These are phyloP conservation scores for Rhodotorula sp. DNA, from an alignment of 1,284 basidiomycete species.

Conservation along the genomic window DNA sequence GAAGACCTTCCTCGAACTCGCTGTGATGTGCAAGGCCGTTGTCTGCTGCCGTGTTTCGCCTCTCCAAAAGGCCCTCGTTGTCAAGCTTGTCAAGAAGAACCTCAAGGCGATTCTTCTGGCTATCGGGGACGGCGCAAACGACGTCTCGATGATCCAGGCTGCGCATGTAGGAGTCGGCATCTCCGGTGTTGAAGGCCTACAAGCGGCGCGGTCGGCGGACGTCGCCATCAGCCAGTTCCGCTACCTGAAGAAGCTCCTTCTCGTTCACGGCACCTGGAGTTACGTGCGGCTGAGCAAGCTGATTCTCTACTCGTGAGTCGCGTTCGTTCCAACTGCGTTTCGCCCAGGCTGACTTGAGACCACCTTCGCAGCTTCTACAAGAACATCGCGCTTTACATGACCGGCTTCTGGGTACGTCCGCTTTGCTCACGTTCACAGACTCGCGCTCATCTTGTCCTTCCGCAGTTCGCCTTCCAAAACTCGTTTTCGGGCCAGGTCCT, in stretches of 20 bases:
- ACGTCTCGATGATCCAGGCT: conserved; percentile 63
- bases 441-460: no score
- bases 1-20: conserved; percentile 88
- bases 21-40: conserved; percentile 96
- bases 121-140: conserved; percentile 69
- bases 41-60: conserved; percentile 98
- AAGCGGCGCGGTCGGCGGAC: conserved; percentile 95
- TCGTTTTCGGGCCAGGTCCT: conserved; percentile 98
- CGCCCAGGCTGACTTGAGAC: background rate
- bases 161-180: conserved; percentile 91
- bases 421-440: no score
- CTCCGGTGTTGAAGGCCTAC: conserved; percentile 95
- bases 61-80: conserved; percentile 94
- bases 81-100: conserved; percentile 98
- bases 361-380: conserved; percentile 49
- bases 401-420: conserved; percentile 49
- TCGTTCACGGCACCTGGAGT: conserved; percentile 98
- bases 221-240: conserved; percentile 98
- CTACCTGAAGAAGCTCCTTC: conserved; percentile 89
- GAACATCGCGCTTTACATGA: conserved; percentile 97
- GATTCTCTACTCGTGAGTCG: conserved; percentile 60
- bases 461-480: conserved; percentile 93
- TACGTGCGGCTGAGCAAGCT: conserved; percentile 93
- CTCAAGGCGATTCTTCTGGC: conserved; percentile 86
- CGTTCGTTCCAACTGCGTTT: no score